Evolutionary conservation across 139 green algal genomes (phyloP).

Genomic region (Ettlia oleoabundans): DNA sequence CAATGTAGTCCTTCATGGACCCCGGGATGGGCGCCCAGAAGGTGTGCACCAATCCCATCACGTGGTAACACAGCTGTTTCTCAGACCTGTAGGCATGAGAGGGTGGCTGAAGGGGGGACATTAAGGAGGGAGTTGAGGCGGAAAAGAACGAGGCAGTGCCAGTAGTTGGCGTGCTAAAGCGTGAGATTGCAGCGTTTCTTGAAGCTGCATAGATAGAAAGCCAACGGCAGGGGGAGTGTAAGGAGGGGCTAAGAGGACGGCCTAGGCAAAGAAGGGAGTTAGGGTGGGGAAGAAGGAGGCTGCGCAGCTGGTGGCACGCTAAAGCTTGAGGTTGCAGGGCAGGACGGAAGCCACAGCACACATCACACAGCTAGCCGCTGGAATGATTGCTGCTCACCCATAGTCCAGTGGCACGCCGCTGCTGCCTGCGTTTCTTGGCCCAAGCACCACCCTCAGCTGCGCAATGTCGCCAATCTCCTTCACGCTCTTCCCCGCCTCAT

Average conservation of each 20-base stretch:
- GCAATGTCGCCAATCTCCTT: slow-evolving; percentile 67
- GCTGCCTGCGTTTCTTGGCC: not conserved
- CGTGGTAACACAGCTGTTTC: slow-evolving; percentile 54
- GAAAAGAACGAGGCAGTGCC: not conserved
- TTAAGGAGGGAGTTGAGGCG: too few relatives aligned
- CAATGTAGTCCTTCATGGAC: slow-evolving; percentile 89
- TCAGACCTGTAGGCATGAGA: slow-evolving; percentile 2
- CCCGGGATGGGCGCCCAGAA: slow-evolving; percentile 85
- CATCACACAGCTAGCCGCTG: too few relatives aligned
- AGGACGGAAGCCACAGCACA: too few relatives aligned
- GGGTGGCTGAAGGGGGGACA: not conserved
- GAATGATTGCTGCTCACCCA: not conserved
- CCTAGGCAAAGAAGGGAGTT: too few relatives aligned
- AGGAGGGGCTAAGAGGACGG: too few relatives aligned
- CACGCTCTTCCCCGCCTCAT: slow-evolving; percentile 35
- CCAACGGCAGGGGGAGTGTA: too few relatives aligned
- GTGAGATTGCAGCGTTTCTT: too few relatives aligned
- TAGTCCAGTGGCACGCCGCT: not conserved
- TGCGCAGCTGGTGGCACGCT: too few relatives aligned
- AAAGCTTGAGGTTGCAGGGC: too few relatives aligned
- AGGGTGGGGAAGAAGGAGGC: too few relatives aligned
- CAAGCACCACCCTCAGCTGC: slow-evolving; percentile 73
- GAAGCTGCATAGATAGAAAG: too few relatives aligned
- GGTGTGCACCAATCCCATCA: slow-evolving; percentile 74
- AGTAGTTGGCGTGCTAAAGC: too few relatives aligned